A percentile compares a stretch with the other conserved stretches of the same genome.
Conservation (phyloP, 2,329 filamentous ascomycete species). For the Colletotrichum neosansevieriae region DNA sequence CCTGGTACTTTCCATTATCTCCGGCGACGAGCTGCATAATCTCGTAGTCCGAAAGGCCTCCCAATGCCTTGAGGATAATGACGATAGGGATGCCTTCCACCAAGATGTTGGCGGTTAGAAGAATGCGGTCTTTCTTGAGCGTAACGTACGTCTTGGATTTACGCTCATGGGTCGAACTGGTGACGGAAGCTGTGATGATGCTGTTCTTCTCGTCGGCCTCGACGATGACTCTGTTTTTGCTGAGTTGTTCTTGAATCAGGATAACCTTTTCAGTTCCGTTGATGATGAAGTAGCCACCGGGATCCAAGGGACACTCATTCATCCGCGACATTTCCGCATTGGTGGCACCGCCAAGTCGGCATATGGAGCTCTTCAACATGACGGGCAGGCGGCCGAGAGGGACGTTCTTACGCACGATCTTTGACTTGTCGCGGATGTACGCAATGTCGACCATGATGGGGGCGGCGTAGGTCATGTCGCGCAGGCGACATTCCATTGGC, state of each 20-base stretch:
- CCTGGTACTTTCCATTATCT: conserved; percentile 88
- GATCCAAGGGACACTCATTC: conserved; percentile 96
- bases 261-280: conserved; percentile 99
- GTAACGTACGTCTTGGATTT: conserved; percentile 98
- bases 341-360: conserved; percentile 84
- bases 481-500: conserved; percentile 94
- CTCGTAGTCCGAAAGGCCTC: conserved; percentile 93
- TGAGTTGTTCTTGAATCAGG: conserved; percentile 96
- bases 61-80: conserved; percentile 91
- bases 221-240: conserved; percentile 98
- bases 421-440: conserved; percentile 85
- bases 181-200: conserved; percentile 94
- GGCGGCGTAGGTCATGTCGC: conserved; percentile 98
- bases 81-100: conserved; percentile 96
- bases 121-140: conserved; percentile 91
- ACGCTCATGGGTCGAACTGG: conserved; percentile 95
- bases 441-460: conserved; percentile 94
- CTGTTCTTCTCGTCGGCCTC: conserved; percentile 93
- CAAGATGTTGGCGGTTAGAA: conserved; percentile 91
- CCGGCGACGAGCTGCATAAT: conserved; percentile 93
- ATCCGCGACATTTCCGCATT: conserved; percentile 91
- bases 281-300: conserved; percentile 97
- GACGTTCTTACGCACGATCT: conserved; percentile 80
- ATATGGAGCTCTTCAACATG: conserved; percentile 97
- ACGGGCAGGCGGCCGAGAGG: conserved; percentile 92